Evolutionary conservation across 2,329 filamentous ascomycete genomes (phyloP), one percentile per base, ranked within the genome.

Genomic region (Delphinella strobiligena): DNA sequence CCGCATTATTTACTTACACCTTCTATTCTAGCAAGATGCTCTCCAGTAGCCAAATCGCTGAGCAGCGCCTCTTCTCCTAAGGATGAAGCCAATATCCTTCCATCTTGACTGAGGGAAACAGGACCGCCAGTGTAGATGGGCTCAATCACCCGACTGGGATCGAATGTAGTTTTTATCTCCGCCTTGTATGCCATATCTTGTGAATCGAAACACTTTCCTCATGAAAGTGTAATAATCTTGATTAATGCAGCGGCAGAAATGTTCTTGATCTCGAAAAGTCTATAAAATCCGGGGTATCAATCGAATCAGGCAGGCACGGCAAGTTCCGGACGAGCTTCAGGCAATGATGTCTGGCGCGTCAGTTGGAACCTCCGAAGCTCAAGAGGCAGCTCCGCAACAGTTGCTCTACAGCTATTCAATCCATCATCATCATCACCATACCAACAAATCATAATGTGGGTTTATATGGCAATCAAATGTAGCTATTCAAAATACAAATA

Each of bases 71-170:
- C 86, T 59, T 98, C 91, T 27, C 84, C 87, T n/a, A 96, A 66
- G 27, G 83, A 87, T 17, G 87, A 87, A 32, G 87, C 89, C 40
- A 98, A 71, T 47, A 96, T 75, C 52, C 76, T 75, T 37, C 87
- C 87, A 62, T 77, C 76, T 59, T 79, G 75, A 67, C 89, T 86
- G 45, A 96, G 73, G 19, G 85, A 78, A 43, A 93, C 78, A 48
- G 83, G 81, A 32, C 91, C 91, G 40, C 91, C 91, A 2, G 89
- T 94, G 57, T 91, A 95, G 36, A 96, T 89, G 15, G 91, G 91
- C 52, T 87, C 83, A 41, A 98, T 82, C 35, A 86, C 83, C 54
- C 82, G 78, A 48, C 74, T 74, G 43, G 82, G 75, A 55, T 93
- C 84, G 60, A 95, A 98, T 3, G 89, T 94, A 42, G 87, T 95